These are phyloP conservation scores for Cryphonectria carpinicola DNA, from an alignment of 2,329 filamentous ascomycete species.

Conservation along the genomic window DNA sequence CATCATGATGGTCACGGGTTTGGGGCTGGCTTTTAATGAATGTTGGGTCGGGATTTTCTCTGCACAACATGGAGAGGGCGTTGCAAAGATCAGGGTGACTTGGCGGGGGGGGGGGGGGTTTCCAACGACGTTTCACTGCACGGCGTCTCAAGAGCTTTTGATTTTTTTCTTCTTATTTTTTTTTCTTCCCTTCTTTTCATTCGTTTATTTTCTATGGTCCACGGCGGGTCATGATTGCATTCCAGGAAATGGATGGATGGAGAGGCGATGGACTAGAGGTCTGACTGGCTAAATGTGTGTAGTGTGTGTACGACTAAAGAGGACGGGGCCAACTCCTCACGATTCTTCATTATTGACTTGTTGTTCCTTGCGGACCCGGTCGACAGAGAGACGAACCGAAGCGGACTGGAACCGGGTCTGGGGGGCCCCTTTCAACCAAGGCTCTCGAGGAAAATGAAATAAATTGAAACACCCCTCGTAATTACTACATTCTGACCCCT, in stretches of 20 bases:
- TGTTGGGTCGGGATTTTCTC: not conserved
- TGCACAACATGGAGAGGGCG: constrained; percentile 1
- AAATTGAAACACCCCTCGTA: not conserved
- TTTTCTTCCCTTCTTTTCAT: not conserved
- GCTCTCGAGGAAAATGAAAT: not conserved
- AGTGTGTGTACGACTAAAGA: not conserved
- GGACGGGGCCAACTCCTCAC: not conserved
- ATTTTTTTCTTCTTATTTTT: not conserved
- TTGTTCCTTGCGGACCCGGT: not conserved
- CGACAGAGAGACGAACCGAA: not conserved
- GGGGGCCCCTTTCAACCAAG: not conserved
- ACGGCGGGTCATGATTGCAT: not conserved
- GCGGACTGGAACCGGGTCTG: not conserved
- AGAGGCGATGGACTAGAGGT: not conserved
- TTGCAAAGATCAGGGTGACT: not conserved
- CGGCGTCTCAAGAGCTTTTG: constrained; percentile 18
- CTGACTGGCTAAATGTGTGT: not conserved
- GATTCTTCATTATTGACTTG: not conserved
- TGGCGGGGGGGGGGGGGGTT: not conserved
- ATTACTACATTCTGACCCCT: not conserved
- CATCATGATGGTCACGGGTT: not conserved
- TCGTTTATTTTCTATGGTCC: not conserved
- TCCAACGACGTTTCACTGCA: constrained; percentile 5
- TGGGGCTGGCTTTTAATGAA: not conserved
- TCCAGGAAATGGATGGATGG: not conserved